phyloP scores from a whole-genome alignment of 163 green algal genomes.

The Scenedesmus sp. region DNA sequence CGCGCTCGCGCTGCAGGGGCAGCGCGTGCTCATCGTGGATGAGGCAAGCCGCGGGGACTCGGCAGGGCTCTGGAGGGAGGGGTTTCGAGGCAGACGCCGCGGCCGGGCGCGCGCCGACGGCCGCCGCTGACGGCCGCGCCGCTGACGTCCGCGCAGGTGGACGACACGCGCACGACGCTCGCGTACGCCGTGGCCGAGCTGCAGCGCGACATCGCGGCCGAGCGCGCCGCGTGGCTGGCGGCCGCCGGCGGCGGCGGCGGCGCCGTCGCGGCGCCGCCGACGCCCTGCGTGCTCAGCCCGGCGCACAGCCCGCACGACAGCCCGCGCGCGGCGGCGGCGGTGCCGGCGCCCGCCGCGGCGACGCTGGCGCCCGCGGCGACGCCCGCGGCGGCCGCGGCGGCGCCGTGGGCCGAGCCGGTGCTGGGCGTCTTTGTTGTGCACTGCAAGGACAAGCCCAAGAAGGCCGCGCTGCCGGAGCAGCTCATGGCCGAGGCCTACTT shows the following conservation, averaged over 20 bases:
- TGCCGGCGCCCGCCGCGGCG: neutral
- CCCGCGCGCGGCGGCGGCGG: neutral
- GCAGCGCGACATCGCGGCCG: constrained; percentile 37
- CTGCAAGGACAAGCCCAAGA: constrained; percentile 55
- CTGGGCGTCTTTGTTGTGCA: constrained; percentile 61
- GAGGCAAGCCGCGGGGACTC: too few species aligned
- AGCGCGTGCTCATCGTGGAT: constrained; percentile 60
- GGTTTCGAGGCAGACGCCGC: too few species aligned
- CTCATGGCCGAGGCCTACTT: constrained; percentile 42
- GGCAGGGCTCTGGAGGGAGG: too few species aligned
- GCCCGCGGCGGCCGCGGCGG: constrained; percentile 32
- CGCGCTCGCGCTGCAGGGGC: constrained; percentile 22
- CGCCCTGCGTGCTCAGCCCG: constrained; percentile 3
- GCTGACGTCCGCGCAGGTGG: constrained; percentile 42
- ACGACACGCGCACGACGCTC: constrained; percentile 55
- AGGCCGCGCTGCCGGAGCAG: constrained; percentile 35
- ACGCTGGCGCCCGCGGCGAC: neutral
- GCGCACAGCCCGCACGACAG: neutral
- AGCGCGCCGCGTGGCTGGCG: constrained; percentile 9
- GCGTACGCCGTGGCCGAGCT: constrained; percentile 47
- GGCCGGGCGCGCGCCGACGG: too few species aligned
- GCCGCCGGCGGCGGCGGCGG: neutral
- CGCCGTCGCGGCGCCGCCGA: neutral
- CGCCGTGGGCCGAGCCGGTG: constrained; percentile 9
- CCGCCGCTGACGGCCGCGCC: too few species aligned